Conservation (phyloP, 768 basidiomycete genomes). For the Butyriboletus loyo region DNA sequence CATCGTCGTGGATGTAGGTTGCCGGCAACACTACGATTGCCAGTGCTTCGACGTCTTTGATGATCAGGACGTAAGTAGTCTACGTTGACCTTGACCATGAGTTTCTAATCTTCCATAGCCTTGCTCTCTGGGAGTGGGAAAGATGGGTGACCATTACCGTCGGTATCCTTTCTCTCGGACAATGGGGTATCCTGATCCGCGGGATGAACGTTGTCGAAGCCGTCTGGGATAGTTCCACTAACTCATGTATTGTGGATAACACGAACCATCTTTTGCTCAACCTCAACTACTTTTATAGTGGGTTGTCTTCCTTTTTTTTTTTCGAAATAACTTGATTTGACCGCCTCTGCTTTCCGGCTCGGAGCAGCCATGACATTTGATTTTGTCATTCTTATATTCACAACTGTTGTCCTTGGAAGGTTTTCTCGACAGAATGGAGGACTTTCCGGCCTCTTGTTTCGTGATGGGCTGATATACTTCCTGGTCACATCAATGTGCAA, state of each 20-base stretch:
- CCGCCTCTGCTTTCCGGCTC: neutral
- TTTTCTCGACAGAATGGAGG: slow-evolving; percentile 45
- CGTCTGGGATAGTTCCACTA: slow-evolving; percentile 41
- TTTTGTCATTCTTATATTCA: slow-evolving; percentile 55
- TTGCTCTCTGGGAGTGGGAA: slow-evolving; percentile 69
- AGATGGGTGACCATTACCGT: slow-evolving; percentile 48
- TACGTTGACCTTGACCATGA: slow-evolving; percentile 10
- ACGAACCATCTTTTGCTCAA: slow-evolving; percentile 59
- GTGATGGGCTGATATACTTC: slow-evolving; percentile 73
- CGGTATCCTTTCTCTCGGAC: slow-evolving; percentile 52
- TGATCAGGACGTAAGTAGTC: slow-evolving; percentile 58
- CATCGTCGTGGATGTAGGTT: slow-evolving; percentile 12
- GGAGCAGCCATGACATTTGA: slow-evolving; percentile 66
- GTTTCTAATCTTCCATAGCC: slow-evolving; percentile 37
- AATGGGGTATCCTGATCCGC: slow-evolving; percentile 66
- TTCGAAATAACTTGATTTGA: neutral
- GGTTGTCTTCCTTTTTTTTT: slow-evolving; percentile 21
- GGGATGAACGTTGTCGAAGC: slow-evolving; percentile 65
- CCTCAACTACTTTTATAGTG: slow-evolving; percentile 69
- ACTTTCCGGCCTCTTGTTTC: slow-evolving; percentile 68
- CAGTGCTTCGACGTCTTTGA: slow-evolving; percentile 49
- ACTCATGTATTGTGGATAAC: slow-evolving; percentile 48
- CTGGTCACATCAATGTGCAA: slow-evolving; percentile 63
- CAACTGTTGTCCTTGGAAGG: slow-evolving; percentile 49
- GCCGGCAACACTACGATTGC: slow-evolving; percentile 28